Conservation (phyloP, 2,329 filamentous ascomycete genomes). For the Neonectria coccinea region DNA sequence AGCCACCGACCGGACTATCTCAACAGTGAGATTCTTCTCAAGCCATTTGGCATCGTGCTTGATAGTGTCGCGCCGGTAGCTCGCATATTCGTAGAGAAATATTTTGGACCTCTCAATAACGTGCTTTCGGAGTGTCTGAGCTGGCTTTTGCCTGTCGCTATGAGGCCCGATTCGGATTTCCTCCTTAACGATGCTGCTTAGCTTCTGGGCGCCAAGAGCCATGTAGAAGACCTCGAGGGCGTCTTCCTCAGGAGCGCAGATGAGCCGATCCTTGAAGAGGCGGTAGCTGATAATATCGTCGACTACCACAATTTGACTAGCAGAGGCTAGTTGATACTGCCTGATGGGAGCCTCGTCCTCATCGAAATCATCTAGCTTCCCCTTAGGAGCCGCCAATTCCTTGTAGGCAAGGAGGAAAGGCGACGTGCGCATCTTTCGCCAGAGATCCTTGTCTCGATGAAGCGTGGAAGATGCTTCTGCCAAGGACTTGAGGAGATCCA, state of each 20-base stretch:
- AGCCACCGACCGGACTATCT: conserved; percentile 81
- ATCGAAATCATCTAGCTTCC: conserved; percentile 62
- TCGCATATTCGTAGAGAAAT: conserved; percentile 81
- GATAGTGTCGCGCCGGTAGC: conserved; percentile 81
- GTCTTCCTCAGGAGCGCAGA: conserved; percentile 93
- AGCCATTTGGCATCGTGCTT: conserved; percentile 92
- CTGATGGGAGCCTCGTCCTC: conserved; percentile 75
- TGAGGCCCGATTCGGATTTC: conserved; percentile 78
- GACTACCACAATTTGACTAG: conserved; percentile 79
- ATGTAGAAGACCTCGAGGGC: conserved; percentile 85
- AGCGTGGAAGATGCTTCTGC: conserved; percentile 77
- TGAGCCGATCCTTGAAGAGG: conserved; percentile 85
- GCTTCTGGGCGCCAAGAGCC: conserved; percentile 79
- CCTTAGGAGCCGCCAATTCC: conserved; percentile 68
- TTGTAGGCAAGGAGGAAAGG: conserved; percentile 87
- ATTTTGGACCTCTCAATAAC: conserved; percentile 90
- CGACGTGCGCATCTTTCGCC: conserved; percentile 78
- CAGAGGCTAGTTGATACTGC: conserved; percentile 81
- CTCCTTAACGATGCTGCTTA: conserved; percentile 83
- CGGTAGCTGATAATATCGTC: conserved; percentile 92
- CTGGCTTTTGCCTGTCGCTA: conserved; percentile 75
- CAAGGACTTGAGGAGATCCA: conserved; percentile 83
- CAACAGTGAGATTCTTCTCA: conserved; percentile 83
- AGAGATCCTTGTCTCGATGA: conserved; percentile 83
- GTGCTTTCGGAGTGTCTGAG: conserved; percentile 78